Evolutionary conservation across 2,329 filamentous ascomycete genomes (phyloP).

Genomic region (Xylariaceae sp.): DNA sequence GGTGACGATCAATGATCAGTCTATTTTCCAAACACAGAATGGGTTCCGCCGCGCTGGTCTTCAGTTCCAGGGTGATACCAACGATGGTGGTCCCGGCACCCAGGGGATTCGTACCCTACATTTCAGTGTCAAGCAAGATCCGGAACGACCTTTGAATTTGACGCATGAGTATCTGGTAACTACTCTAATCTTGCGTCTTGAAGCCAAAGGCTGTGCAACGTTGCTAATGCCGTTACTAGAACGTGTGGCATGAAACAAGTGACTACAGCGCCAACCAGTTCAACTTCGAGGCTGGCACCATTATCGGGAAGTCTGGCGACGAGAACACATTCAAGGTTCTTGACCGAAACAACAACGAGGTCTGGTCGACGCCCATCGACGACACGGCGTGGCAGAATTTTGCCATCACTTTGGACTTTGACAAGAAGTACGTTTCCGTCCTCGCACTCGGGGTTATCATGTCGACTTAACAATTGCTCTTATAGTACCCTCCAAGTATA

Average conservation of each 20-base stretch:
- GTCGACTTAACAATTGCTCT: background rate
- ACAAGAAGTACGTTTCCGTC: conserved; percentile 45
- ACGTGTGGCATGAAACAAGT: conserved; percentile 33
- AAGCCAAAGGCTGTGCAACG: background rate
- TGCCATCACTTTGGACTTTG: conserved; percentile 54
- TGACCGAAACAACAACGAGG: conserved; percentile 36
- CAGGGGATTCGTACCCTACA: conserved; percentile 31
- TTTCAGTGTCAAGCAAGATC: conserved; percentile 32
- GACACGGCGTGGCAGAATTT: conserved; percentile 58
- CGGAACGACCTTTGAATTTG: conserved; percentile 29
- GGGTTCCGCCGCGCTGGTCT: conserved; percentile 46
- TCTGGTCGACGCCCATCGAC: conserved; percentile 43
- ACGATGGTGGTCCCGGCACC: conserved; percentile 36
- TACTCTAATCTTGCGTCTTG: background rate
- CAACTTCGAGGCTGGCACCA: conserved; percentile 33
- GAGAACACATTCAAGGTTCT: conserved; percentile 43
- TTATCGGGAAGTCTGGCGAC: conserved; percentile 35
- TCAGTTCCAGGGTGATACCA: conserved; percentile 41
- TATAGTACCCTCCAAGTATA: conserved; percentile 53
- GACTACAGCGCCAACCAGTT: conserved; percentile 34
- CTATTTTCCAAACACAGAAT: conserved; percentile 44
- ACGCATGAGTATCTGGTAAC: conserved; percentile 33
- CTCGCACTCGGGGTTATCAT: background rate
- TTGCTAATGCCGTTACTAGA: conserved; percentile 16
- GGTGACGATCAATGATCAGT: conserved; percentile 43